Evolutionary conservation across 352 stramenopile genomes (phyloP).

Genomic region (Phytophthora parvispora): DNA sequence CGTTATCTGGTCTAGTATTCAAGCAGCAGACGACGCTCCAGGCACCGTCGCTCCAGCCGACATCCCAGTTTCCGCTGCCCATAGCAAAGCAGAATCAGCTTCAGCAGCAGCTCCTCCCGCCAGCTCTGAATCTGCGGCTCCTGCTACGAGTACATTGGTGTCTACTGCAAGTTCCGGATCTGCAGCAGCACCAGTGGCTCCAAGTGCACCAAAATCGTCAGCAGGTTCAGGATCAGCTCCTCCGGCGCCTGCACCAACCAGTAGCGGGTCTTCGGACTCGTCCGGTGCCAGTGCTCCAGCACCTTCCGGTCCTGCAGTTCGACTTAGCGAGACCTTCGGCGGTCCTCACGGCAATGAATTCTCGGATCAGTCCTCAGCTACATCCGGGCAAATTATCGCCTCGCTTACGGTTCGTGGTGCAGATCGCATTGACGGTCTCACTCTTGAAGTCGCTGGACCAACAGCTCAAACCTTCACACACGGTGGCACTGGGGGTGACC

Average conservation of each 20-base stretch:
- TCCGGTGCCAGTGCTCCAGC: not conserved
- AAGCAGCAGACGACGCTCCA: slow-evolving; percentile 1
- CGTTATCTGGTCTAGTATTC: slow-evolving; percentile 28
- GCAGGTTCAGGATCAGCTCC: not conserved
- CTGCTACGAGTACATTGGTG: not conserved
- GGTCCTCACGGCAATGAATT: slow-evolving; percentile 17
- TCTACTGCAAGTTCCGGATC: not conserved
- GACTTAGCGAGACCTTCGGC: slow-evolving; percentile 24
- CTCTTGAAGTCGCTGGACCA: slow-evolving; percentile 2
- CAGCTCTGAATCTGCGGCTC: not conserved
- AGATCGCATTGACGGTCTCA: slow-evolving; percentile 7
- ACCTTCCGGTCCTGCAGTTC: slow-evolving; percentile 1
- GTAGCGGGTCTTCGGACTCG: not conserved
- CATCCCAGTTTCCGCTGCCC: not conserved
- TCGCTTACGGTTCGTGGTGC: slow-evolving; percentile 6
- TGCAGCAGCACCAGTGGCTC: not conserved
- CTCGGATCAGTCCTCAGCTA: slow-evolving; percentile 3
- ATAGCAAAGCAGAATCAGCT: not conserved
- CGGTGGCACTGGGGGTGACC: slow-evolving; percentile 3
- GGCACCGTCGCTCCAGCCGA: slow-evolving; percentile 17
- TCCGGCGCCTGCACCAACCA: not conserved
- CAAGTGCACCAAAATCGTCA: not conserved
- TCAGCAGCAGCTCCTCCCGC: not conserved
- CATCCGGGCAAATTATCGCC: slow-evolving; percentile 1
- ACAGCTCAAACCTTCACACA: slow-evolving; percentile 6